Evolutionary conservation across 805 yeast species (phyloP).

Genomic region (Ogataea siamensis): DNA sequence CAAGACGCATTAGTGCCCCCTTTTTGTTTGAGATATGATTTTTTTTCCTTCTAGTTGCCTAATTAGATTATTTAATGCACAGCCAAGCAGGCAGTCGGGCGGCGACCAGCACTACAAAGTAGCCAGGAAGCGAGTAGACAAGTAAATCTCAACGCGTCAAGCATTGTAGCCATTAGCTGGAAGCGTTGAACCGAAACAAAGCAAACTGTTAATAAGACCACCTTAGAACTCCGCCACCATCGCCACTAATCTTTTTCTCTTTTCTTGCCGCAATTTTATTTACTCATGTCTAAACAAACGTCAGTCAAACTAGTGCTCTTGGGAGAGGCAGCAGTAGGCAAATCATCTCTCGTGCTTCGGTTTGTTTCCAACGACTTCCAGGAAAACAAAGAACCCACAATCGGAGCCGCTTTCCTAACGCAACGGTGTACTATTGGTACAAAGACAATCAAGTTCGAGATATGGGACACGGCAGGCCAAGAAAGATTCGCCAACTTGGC

Average conservation of each 20-base stretch:
- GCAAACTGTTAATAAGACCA: too few species aligned
- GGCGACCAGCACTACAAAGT: not conserved
- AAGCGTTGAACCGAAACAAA: too few species aligned
- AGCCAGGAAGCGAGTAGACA: too few species aligned
- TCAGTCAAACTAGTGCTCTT: constrained; percentile 86
- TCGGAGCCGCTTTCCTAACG: constrained; percentile 96
- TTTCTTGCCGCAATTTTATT: constrained; percentile 10
- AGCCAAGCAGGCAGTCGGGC: constrained; percentile 7
- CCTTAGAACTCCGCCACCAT: constrained; percentile 13
- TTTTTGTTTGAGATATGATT: constrained; percentile 4
- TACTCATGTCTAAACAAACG: constrained; percentile 33
- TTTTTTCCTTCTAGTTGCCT: constrained; percentile 7
- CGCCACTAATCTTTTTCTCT: constrained; percentile 7
- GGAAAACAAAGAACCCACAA: constrained; percentile 96
- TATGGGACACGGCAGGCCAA: constrained; percentile 98
- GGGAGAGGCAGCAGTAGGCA: constrained; percentile 98
- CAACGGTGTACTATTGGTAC: constrained; percentile 88
- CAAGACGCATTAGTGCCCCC: constrained; percentile 1
- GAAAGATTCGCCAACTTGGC: constrained; percentile 95
- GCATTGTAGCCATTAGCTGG: too few species aligned
- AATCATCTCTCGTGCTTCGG: constrained; percentile 85
- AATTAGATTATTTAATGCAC: constrained; percentile 16
- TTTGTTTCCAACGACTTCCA: constrained; percentile 95
- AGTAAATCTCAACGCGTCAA: too few species aligned
- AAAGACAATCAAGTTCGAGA: constrained; percentile 85